Percentiles rank a stretch among this genome's conserved stretches.
Evolutionary conservation across 768 basidiomycete genomes (phyloP).

Genomic region (Phylloporus sp.): DNA sequence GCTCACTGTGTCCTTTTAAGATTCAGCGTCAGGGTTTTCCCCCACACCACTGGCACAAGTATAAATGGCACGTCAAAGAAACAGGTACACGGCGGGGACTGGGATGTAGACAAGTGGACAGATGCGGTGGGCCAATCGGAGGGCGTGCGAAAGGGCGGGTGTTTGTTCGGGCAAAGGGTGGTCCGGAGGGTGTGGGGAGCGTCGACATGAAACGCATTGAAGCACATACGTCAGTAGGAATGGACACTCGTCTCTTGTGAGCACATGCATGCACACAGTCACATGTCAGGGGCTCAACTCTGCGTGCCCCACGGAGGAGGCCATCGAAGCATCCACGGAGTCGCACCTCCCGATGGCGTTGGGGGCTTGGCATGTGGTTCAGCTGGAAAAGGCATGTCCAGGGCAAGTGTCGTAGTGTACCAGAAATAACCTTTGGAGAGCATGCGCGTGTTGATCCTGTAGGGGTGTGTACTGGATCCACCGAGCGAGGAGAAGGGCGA

Average conservation of each 20-base stretch:
- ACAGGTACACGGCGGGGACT: slow-evolving; percentile 1
- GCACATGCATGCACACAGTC: too few species aligned
- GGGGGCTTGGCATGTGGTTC: slow-evolving; percentile 20
- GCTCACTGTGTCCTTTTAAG: not conserved
- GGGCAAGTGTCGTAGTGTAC: slow-evolving; percentile 14
- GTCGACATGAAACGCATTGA: slow-evolving; percentile 21
- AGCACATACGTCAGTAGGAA: slow-evolving; percentile 18
- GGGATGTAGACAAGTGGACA: not conserved
- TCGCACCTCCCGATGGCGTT: slow-evolving; percentile 28
- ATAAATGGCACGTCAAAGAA: not conserved
- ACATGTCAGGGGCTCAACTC: not conserved
- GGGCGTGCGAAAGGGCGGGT: slow-evolving; percentile 6
- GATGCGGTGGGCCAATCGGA: too few species aligned
- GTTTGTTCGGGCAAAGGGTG: slow-evolving; percentile 19
- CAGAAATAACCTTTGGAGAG: slow-evolving; percentile 29
- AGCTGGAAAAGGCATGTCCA: slow-evolving; percentile 19
- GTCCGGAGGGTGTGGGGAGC: slow-evolving; percentile 22
- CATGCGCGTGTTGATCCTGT: too few species aligned
- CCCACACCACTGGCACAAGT: too few species aligned
- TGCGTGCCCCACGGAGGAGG: not conserved
- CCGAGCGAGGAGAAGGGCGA: slow-evolving; percentile 27
- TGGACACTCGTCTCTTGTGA: too few species aligned
- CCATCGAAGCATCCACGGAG: slow-evolving; percentile 10
- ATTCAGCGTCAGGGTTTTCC: not conserved
- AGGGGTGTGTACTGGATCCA: slow-evolving; percentile 27